Percentiles rank a stretch among this genome's conserved stretches.
Conservation (phyloP, 495 filamentous ascomycete genomes). For the Trichoderma erinaceum region DNA sequence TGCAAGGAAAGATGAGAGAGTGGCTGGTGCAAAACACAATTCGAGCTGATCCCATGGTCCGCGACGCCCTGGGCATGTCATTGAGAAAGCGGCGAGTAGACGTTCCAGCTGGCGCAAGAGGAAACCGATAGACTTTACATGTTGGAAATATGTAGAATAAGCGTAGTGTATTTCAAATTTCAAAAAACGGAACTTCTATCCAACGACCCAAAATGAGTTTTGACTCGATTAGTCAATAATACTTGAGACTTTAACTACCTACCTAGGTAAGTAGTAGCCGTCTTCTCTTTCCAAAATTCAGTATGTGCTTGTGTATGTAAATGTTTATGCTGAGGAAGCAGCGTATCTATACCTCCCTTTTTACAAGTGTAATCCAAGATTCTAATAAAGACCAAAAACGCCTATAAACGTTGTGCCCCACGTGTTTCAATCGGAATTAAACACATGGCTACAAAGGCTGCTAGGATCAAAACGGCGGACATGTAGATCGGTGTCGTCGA, state of each 20-base stretch:
- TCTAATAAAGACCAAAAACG: not conserved
- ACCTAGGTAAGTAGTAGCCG: no score
- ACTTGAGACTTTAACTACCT: not conserved
- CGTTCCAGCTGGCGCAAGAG: slow-evolving; percentile 50
- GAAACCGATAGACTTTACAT: slow-evolving; percentile 34
- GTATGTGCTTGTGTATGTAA: not conserved
- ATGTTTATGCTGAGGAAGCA: not conserved
- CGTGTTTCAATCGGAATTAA: slow-evolving; percentile 68
- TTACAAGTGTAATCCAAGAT: not conserved
- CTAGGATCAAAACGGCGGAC: slow-evolving; percentile 62
- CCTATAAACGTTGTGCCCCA: slow-evolving; percentile 61
- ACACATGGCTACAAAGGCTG: slow-evolving; percentile 55
- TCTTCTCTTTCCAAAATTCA: not conserved
- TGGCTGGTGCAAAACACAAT: slow-evolving; percentile 74
- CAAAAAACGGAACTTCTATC: not conserved
- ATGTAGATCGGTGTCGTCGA: slow-evolving; percentile 69
- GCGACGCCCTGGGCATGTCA: slow-evolving; percentile 61
- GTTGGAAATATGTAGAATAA: slow-evolving; percentile 10
- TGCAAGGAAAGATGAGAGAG: slow-evolving; percentile 64
- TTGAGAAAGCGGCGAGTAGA: slow-evolving; percentile 52
- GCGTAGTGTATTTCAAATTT: not conserved
- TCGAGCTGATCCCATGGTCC: slow-evolving; percentile 64
- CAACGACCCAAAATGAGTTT: not conserved
- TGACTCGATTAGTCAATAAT: not conserved
- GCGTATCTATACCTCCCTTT: not conserved